Base-by-base conservation (phyloP, 2,329 filamentous ascomycete species). In the Phialophora expanda region DNA sequence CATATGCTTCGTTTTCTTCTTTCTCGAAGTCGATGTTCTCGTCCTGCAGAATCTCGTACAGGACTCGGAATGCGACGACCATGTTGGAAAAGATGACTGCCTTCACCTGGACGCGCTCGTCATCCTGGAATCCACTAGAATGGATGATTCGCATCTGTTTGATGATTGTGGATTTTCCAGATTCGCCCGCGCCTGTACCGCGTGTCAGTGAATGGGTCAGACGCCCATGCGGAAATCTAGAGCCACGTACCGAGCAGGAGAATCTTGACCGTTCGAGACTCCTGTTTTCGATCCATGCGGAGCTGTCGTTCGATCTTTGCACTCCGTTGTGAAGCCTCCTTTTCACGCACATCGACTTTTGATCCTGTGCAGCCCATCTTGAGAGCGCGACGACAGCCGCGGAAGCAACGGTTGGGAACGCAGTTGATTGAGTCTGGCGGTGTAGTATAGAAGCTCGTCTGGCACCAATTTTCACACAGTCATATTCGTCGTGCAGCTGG, bases 71-170 rank as follows among this genome's bases (percentile, higher is more conserved):
- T 2, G 94, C 94, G 73, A 96, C 91, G 59, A 97, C 84, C 71
- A 98, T 86, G 78, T 99, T 99, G 79, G 90, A 93, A 80, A 97
- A 98, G 72, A 98, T 93, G 74, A 97, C 93, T 17, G 93, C 91
- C 73, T 95, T 93, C 86, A 92, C 96, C 83, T 97, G 92, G 71
- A 96, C 88, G 78, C 93, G 91, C 78, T 98, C 95, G 70, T 87
- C 88, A 74, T 91, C 90, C 75, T 88, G 92, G 81, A 98, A 98
- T 58, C 95, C 94, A 78, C 93, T 89, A 14, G 92, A 89, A 78
- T 98, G 95, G 73, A 99, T 97, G 79, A 99, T 89, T 78, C 94
- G 94, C 95, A 99, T 98, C 84, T 98, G 94, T 83, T 98, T 98
- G 71, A 98, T 87, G 66, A 98, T 93, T 1, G 94, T 98, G 8